Evolutionary conservation across 768 basidiomycete species (phyloP), one percentile per base, ranked within the genome.

Genomic region (Phanerochaete carnosa): DNA sequence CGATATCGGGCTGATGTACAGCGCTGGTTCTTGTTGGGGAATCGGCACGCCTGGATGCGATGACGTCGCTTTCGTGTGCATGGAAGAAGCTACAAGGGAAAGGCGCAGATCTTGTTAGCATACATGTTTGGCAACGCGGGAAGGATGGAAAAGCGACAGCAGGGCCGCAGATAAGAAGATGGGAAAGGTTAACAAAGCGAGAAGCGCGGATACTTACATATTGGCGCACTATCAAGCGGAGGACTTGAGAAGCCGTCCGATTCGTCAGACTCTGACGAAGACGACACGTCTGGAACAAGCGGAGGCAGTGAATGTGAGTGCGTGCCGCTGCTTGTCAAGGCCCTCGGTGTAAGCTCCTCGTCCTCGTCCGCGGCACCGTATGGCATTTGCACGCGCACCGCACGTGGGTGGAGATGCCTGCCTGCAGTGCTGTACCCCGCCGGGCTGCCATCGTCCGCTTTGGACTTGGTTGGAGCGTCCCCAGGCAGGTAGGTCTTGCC

Each of bases 201-300:
- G 26, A 29, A 52, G 15, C 51, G 51, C 51, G 32, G 53, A 26
- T 55, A 60, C 59, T 11, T 58, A 55, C 52, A 53, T 57, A 64
- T 63, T 56, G 39, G 59, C 19, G 45, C 59, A 62, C 61, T 59
- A 39, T 62, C 67, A 45, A 26, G 43, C 53, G 50, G 65, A 35
- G 57, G 66, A 61, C 55, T 73, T 74, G 23, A 73, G 62, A 82
- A 79, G 55, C 78, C 80, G 70, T 88, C 87, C 58, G 81, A 83
- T 74, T 88, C 86, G 65, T 88, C 87, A 4, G 83, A 84, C 70
- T 85, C 84, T 19, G 78, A 80, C 25, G 83, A 85, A 61, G 69
- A 70, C 37, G 83, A 85, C 61, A 86, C 67, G 71, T 89, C 87
- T 28, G 83, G 83, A 56, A 88, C 74, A 63, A 87, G 82, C 11